These are phyloP conservation scores for Debaryomyces sp. DNA, from an alignment of 1,139 yeast genomes.

Conservation along the genomic window DNA sequence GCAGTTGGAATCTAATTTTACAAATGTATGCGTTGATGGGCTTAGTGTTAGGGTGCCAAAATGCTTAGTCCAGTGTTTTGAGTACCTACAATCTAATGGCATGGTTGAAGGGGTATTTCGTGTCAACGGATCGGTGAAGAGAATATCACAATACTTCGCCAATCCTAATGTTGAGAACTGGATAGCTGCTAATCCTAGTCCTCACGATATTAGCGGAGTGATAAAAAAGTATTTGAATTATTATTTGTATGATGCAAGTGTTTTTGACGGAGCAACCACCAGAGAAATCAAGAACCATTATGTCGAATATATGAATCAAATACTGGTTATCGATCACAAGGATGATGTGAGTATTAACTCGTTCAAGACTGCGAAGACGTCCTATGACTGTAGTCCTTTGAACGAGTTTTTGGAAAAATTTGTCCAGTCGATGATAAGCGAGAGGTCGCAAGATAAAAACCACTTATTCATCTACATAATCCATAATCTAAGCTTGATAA, in stretches of 20 bases:
- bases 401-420: constrained; percentile 7
- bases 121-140: constrained; percentile 30
- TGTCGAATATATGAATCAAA: neutral
- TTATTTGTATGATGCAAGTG: constrained; percentile 12
- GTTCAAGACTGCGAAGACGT: constrained; percentile 11
- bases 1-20: neutral
- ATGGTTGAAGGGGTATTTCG: constrained; percentile 31
- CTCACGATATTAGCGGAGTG: constrained; percentile 25
- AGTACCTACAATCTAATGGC: constrained; percentile 19
- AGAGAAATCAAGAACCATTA: constrained; percentile 13
- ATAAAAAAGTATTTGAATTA: constrained; percentile 19
- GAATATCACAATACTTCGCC: constrained; percentile 20
- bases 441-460: constrained; percentile 5
- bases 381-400: constrained; percentile 4
- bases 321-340: neutral
- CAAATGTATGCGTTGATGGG: neutral
- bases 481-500: constrained; percentile 7
- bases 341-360: constrained; percentile 6
- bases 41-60: constrained; percentile 17
- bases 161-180: constrained; percentile 17
- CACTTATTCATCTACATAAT: constrained; percentile 11
- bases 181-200: constrained; percentile 16
- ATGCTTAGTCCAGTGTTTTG: constrained; percentile 22
- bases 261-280: constrained; percentile 15
- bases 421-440: constrained; percentile 3